phyloP scores from a whole-genome alignment of 352 stramenopile species.

The Globisporangium megalacanthum region DNA sequence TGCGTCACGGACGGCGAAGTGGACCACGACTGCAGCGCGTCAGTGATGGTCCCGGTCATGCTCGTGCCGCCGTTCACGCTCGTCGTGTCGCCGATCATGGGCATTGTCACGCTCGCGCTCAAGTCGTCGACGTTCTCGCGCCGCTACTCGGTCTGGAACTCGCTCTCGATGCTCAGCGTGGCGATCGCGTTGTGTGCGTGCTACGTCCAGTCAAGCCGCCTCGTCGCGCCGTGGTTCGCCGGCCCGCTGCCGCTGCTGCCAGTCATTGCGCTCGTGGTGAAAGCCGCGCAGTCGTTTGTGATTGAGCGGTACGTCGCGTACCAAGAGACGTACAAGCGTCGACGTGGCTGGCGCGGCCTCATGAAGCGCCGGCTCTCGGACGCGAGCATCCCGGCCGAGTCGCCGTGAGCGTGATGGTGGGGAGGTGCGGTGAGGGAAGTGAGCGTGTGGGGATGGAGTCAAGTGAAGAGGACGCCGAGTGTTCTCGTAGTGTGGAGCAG shows the following conservation, averaged over 20 bases:
- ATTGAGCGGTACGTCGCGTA: conserved; percentile 76
- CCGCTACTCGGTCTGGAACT: conserved; percentile 74
- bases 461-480: no score
- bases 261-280: conserved; percentile 55
- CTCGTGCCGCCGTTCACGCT: conserved; percentile 64
- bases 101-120: conserved; percentile 66
- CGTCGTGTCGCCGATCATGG: conserved; percentile 65
- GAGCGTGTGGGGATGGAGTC: no score
- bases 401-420: conserved; percentile 24
- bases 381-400: conserved; percentile 63
- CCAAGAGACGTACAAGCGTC: conserved; percentile 67
- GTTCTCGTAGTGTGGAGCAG: no score
- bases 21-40: conserved; percentile 60
- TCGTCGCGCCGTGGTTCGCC: conserved; percentile 80
- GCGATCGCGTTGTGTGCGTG: conserved; percentile 61
- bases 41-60: conserved; percentile 68
- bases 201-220: conserved; percentile 51
- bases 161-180: conserved; percentile 73
- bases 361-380: conserved; percentile 82
- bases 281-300: conserved; percentile 59
- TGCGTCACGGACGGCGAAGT: conserved; percentile 72
- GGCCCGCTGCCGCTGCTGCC: conserved; percentile 64
- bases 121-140: conserved; percentile 65
- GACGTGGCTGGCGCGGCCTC: conserved; percentile 71
- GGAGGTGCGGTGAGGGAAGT: no score